Percentiles rank a stretch among this genome's conserved stretches.
Conservation (phyloP, 1,284 basidiomycete genomes). For the Cerioporus squamosus region DNA sequence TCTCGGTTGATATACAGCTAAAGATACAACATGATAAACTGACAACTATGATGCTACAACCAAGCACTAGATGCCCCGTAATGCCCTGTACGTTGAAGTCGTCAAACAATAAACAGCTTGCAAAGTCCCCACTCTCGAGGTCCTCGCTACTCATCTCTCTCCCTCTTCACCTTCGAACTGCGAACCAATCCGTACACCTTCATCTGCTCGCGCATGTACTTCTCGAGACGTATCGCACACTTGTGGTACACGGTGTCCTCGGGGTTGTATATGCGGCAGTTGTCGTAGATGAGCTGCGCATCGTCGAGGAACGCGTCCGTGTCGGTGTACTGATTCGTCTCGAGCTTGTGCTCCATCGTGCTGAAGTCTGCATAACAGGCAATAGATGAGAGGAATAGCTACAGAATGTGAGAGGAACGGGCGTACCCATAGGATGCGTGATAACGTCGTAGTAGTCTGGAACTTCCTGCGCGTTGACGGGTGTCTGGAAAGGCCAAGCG, state of each 20-base stretch:
- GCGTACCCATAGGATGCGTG: slow-evolving; percentile 91
- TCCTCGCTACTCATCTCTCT: slow-evolving; percentile 5
- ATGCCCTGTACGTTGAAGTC: no score
- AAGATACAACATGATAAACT: slow-evolving; percentile 5
- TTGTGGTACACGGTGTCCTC: slow-evolving; percentile 86
- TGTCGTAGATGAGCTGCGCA: slow-evolving; percentile 87
- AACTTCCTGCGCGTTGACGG: slow-evolving; percentile 87
- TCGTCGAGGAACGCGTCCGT: slow-evolving; percentile 85
- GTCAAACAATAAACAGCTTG: background rate
- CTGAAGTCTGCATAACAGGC: slow-evolving; percentile 67
- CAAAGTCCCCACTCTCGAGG: background rate
- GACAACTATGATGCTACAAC: background rate
- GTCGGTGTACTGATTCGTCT: slow-evolving; percentile 77
- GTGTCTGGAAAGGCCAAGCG: slow-evolving; percentile 87
- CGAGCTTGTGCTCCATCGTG: slow-evolving; percentile 94
- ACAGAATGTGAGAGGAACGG: background rate
- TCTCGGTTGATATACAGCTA: background rate
- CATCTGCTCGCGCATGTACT: slow-evolving; percentile 57
- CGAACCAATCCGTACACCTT: slow-evolving; percentile 20
- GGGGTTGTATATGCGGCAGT: slow-evolving; percentile 91
- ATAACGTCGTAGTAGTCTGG: slow-evolving; percentile 92
- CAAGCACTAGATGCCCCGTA: background rate
- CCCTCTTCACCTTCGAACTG: slow-evolving; percentile 25
- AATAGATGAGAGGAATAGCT: background rate
- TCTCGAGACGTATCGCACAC: slow-evolving; percentile 86